A percentile compares a stretch with the other conserved stretches of the same genome.
Evolutionary conservation across 2,329 filamentous ascomycete species (phyloP).

Genomic region (Cladosporium sp.): DNA sequence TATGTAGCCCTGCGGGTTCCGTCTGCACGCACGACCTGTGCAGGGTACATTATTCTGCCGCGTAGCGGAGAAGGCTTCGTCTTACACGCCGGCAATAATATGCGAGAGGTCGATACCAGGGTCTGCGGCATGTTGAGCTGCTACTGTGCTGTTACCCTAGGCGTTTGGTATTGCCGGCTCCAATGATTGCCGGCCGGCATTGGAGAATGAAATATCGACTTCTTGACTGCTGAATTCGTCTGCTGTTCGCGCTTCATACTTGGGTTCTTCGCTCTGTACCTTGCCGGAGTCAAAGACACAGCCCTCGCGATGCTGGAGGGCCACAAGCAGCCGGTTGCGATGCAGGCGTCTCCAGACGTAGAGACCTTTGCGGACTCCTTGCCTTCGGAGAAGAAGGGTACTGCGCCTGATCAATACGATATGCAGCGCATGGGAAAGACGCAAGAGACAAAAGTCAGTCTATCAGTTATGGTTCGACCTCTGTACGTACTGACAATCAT

Average conservation of each 20-base stretch:
- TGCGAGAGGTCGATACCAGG: background rate
- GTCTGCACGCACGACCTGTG: too few relatives aligned
- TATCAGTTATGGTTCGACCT: too few relatives aligned
- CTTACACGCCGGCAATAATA: background rate
- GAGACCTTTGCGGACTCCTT: background rate
- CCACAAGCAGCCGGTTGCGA: background rate
- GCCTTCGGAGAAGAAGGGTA: slow-evolving; percentile 10
- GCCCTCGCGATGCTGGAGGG: background rate
- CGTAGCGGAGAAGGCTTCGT: background rate
- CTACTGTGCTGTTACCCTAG: background rate
- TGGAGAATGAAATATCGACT: too few relatives aligned
- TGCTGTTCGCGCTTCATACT: too few relatives aligned
- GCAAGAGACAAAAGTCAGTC: slow-evolving; percentile 5
- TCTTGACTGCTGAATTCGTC: too few relatives aligned
- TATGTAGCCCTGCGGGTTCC: too few relatives aligned
- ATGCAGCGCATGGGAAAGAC: slow-evolving; percentile 17
- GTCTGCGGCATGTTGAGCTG: background rate
- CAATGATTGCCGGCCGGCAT: too few relatives aligned
- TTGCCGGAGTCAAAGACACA: background rate
- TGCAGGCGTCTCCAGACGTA: background rate
- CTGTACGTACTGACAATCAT: background rate
- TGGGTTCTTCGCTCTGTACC: too few relatives aligned
- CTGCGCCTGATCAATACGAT: slow-evolving; percentile 11
- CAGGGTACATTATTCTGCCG: background rate
- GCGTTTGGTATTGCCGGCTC: background rate